These are phyloP conservation scores for Carex arenaria DNA, from an alignment of 202 grass and related monocot species.

Conservation along the genomic window DNA sequence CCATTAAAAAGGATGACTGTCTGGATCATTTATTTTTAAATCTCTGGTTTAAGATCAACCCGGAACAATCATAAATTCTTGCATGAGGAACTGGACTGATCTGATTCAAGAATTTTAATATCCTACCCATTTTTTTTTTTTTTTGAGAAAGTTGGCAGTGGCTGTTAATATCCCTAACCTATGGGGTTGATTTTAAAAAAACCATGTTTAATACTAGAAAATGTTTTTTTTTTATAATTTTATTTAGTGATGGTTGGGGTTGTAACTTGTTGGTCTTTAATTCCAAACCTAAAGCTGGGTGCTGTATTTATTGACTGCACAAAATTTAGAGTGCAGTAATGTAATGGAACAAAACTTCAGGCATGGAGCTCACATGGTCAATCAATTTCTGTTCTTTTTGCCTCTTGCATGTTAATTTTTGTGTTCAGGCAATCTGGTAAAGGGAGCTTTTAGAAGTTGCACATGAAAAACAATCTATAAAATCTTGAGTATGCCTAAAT, in stretches of 20 bases:
- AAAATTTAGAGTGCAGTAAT: background rate
- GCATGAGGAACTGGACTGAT: background rate
- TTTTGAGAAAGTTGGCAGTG: too few relatives aligned
- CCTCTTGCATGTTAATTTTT: background rate
- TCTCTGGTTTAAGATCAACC: background rate
- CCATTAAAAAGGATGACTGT: background rate
- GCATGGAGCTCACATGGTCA: background rate
- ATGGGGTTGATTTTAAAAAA: background rate
- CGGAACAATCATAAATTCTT: background rate
- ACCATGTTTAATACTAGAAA: background rate
- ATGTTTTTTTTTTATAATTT: background rate
- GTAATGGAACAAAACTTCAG: background rate
- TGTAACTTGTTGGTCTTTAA: background rate
- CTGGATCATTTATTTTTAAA: background rate
- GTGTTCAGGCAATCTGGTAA: background rate
- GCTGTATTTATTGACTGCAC: background rate
- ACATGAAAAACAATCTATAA: background rate
- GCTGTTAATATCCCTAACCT: too few relatives aligned
- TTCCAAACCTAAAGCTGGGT: background rate
- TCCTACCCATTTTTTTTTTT: too few relatives aligned
- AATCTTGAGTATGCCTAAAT: background rate
- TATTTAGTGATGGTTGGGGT: background rate
- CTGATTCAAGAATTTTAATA: background rate
- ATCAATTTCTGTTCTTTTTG: background rate
- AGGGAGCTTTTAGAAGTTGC: background rate